Conservation (phyloP, 345 rosid species). For the Arabidopsis suecica region DNA sequence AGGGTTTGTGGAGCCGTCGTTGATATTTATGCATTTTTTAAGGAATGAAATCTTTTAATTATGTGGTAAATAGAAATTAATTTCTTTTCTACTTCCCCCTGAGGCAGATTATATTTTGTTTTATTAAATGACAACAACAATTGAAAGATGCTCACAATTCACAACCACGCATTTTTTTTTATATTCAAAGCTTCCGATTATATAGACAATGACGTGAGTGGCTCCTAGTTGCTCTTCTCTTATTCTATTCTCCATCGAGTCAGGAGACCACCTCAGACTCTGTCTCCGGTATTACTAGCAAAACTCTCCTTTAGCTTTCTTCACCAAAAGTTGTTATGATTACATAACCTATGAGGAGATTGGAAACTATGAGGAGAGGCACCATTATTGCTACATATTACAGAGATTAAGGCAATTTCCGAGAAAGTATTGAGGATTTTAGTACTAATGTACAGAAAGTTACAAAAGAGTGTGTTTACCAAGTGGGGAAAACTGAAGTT, state of each 20-base stretch:
- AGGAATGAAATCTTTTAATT: neutral
- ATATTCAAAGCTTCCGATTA: neutral
- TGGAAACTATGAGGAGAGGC: constrained; percentile 2
- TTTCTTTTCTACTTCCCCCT: no score
- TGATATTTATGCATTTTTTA: neutral
- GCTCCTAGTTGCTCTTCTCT: neutral
- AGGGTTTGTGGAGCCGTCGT: neutral
- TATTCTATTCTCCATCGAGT: neutral
- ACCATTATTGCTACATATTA: neutral
- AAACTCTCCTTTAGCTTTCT: constrained; percentile 14
- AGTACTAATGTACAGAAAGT: neutral
- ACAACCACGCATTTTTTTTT: neutral
- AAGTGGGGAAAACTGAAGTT: constrained; percentile 32
- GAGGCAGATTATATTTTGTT: no score
- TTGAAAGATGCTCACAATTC: neutral
- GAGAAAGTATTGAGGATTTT: neutral
- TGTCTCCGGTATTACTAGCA: neutral
- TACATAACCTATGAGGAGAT: neutral
- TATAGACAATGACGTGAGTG: constrained; percentile 3
- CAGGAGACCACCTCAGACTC: neutral
- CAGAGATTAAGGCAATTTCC: neutral
- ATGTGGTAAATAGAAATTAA: neutral
- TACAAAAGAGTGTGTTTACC: constrained; percentile 12
- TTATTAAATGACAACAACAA: neutral
- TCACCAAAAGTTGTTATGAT: neutral